Conservation (phyloP, 768 basidiomycete species). For the Tulasnella sp. region DNA sequence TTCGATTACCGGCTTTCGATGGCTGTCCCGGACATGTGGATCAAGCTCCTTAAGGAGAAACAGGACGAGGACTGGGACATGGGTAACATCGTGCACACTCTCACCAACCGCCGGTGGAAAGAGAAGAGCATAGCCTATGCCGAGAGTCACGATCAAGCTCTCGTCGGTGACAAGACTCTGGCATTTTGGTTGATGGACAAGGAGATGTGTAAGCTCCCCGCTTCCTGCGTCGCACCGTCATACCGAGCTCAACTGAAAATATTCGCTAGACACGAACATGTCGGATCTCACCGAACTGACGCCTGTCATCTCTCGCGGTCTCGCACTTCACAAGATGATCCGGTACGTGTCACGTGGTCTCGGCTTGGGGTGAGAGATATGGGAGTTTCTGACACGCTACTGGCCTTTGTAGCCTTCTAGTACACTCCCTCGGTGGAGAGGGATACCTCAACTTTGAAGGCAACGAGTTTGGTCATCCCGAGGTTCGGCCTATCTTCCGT, state of each 20-base stretch:
- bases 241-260: not conserved
- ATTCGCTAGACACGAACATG: constrained; percentile 74
- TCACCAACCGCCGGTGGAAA: constrained; percentile 77
- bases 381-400: not conserved
- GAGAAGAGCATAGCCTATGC: constrained; percentile 91
- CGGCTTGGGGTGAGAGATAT: not conserved
- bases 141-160: constrained; percentile 95
- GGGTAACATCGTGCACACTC: constrained; percentile 71
- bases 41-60: constrained; percentile 93
- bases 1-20: constrained; percentile 98
- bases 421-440: constrained; percentile 90
- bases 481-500: constrained; percentile 32
- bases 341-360: constrained; percentile 42
- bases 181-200: constrained; percentile 99
- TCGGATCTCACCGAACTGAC: constrained; percentile 76
- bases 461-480: constrained; percentile 97
- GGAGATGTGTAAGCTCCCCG: constrained; percentile 78
- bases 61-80: constrained; percentile 82
- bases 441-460: constrained; percentile 97
- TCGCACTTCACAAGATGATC: constrained; percentile 96
- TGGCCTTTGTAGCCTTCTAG: constrained; percentile 49
- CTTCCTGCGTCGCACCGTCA: not conserved
- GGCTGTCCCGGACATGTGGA: constrained; percentile 99
- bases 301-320: constrained; percentile 72
- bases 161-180: constrained; percentile 96